Conservation (phyloP, 805 yeast genomes). For the Pichia gijzeniarum region DNA sequence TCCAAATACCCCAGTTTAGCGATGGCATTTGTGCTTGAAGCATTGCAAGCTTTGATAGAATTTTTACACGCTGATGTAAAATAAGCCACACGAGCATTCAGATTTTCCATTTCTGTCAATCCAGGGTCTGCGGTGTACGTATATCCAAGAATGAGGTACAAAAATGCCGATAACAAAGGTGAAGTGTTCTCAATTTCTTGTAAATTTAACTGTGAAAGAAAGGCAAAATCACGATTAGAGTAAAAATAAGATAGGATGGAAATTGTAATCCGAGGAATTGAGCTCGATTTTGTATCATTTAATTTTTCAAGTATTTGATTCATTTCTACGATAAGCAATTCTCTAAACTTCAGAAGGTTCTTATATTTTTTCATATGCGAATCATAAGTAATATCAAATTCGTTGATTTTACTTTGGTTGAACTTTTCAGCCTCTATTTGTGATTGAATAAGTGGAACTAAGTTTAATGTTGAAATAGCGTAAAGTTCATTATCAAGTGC, state of each 20-base stretch:
- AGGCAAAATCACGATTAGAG: not conserved
- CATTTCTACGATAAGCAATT: not conserved
- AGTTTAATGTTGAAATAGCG: slow-evolving; percentile 21
- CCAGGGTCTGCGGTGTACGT: slow-evolving; percentile 10
- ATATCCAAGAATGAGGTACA: slow-evolving; percentile 20
- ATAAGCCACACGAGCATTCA: slow-evolving; percentile 16
- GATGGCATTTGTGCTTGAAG: slow-evolving; percentile 6
- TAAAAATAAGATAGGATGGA: not conserved
- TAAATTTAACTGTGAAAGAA: not conserved
- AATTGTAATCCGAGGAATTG: not conserved
- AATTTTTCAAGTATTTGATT: not conserved
- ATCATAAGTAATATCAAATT: slow-evolving; percentile 20
- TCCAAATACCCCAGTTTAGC: slow-evolving; percentile 14
- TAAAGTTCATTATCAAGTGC: slow-evolving; percentile 20
- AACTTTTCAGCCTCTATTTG: slow-evolving; percentile 16
- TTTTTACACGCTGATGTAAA: slow-evolving; percentile 18
- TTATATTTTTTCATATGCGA: slow-evolving; percentile 18
- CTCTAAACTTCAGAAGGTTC: slow-evolving; percentile 17
- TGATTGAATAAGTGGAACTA: slow-evolving; percentile 18
- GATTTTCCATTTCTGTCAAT: slow-evolving; percentile 16
- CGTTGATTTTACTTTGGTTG: slow-evolving; percentile 13
- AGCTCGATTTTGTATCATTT: not conserved
- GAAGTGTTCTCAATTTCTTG: not conserved
- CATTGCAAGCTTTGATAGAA: slow-evolving; percentile 7
- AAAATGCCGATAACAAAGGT: slow-evolving; percentile 24